Evolutionary conservation across 2,329 filamentous ascomycete species (phyloP), one percentile per base, ranked within the genome.

Genomic region (Aspergillus flavus): DNA sequence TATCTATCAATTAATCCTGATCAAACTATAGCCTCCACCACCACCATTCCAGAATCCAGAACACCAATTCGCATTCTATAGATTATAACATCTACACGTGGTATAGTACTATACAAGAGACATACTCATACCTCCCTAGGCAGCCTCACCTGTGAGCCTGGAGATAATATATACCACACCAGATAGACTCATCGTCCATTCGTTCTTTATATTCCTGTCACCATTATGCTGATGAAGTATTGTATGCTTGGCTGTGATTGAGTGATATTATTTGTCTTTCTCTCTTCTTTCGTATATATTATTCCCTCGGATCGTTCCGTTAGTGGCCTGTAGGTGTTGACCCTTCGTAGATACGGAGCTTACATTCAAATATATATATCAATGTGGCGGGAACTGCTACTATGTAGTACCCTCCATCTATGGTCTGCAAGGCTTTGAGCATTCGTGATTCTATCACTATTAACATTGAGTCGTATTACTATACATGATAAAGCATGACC

Each of bases 401-500:
- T 41, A 41, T 41, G 39, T 48, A 48, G 45, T 48, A 26, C 7
- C 21, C 6, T 48, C 11, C 19, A 19, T 28, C 19, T 12, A 26
- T 26, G 12, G 45, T 28, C n/a, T 3, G 21, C 3, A 45, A 46
- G 26, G 28, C 7, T 19, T 56, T 14, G 10, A 11, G 41, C 28
- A 43, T 28, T 32, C 36, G 11, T 57, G n/a, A 48, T 30, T 57
- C 55, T 45, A 45, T 57, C 39, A n/a, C 43, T 10, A 57, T 43
- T 57, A 14, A 36, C 23, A 12, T 19, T 19, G n/a, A 58, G 12
- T 48, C 16, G 14, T 32, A 32, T n/a, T 43, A 34, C 10, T 46
- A 52, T 52, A 34, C 19, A 52, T 30, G 39, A 55, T 66, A 61
- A 48, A n/a, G 43, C 61, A 32, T 32, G 16, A 10, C 7, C n/a